These are phyloP conservation scores for Pezicula rhizophila DNA, from an alignment of 2,329 filamentous ascomycete species.

Conservation along the genomic window DNA sequence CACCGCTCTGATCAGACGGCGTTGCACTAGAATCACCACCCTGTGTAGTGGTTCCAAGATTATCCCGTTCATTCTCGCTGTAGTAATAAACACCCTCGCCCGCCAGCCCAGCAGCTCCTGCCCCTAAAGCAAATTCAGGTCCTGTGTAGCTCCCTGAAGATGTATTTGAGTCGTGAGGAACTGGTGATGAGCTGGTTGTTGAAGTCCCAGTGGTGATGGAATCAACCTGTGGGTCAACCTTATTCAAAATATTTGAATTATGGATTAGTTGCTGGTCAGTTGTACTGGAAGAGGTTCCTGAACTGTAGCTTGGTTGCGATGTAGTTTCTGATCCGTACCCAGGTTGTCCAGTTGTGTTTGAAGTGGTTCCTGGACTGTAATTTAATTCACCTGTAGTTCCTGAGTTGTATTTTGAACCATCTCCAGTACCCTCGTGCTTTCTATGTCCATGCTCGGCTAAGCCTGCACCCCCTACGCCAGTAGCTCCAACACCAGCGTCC, in stretches of 20 bases:
- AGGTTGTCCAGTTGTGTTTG: neutral
- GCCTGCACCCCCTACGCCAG: no score
- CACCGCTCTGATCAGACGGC: neutral
- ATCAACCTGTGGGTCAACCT: slow-evolving; percentile 43
- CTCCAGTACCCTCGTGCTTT: no score
- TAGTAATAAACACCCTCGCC: slow-evolving; percentile 8
- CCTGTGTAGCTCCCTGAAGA: slow-evolving; percentile 7
- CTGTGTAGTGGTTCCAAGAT: slow-evolving; percentile 5
- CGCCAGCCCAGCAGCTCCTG: slow-evolving; percentile 2
- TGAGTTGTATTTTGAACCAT: no score
- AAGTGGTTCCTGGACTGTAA: neutral
- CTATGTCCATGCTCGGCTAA: no score
- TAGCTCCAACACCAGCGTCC: no score
- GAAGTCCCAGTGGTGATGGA: slow-evolving; percentile 37
- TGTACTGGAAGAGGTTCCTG: slow-evolving; percentile 5
- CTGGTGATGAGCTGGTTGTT: neutral
- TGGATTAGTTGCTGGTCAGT: slow-evolving; percentile 26
- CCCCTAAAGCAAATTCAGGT: slow-evolving; percentile 7
- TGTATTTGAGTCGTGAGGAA: neutral
- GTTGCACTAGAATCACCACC: neutral
- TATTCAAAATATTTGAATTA: slow-evolving; percentile 32
- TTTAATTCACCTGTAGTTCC: neutral
- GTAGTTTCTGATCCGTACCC: neutral
- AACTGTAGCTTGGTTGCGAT: neutral
- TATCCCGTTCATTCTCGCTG: slow-evolving; percentile 2